phyloP scores from a whole-genome alignment of 1,284 basidiomycete species.

The Tylopilus orsonianus region DNA sequence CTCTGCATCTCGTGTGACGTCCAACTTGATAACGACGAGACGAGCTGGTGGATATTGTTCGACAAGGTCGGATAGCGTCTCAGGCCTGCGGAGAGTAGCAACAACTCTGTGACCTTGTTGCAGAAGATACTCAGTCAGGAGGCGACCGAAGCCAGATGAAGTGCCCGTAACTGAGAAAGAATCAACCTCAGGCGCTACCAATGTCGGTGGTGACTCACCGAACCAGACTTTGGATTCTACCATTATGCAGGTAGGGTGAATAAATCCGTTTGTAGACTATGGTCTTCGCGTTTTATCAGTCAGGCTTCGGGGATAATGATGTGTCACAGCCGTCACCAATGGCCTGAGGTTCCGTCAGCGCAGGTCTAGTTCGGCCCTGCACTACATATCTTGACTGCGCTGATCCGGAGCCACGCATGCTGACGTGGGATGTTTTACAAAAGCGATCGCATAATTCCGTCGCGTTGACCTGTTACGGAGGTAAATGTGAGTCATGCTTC shows the following conservation, averaged over 20 bases:
- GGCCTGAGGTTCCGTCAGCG: too few species aligned
- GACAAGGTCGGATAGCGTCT: constrained; percentile 30
- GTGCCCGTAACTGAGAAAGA: constrained; percentile 24
- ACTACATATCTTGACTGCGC: too few species aligned
- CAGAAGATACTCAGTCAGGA: constrained; percentile 14
- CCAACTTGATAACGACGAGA: constrained; percentile 39
- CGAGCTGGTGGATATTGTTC: constrained; percentile 26
- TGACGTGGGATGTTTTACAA: too few species aligned
- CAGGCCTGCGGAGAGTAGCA: constrained; percentile 36
- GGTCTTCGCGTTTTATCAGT: too few species aligned
- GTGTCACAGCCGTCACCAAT: too few species aligned
- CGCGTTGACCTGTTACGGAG: too few species aligned
- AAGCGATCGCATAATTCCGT: too few species aligned
- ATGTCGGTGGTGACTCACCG: constrained; percentile 7
- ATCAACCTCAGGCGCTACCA: not conserved
- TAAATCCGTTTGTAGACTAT: too few species aligned
- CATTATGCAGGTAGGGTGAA: constrained; percentile 35
- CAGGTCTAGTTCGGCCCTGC: too few species aligned
- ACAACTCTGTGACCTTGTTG: constrained; percentile 34
- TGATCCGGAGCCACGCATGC: too few species aligned
- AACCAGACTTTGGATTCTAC: constrained; percentile 18
- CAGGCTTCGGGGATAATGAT: too few species aligned
- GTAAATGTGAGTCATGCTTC: too few species aligned
- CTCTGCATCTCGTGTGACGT: constrained; percentile 35
- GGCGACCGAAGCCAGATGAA: constrained; percentile 27